Percentiles rank a stretch among this genome's conserved stretches.
phyloP scores from a whole-genome alignment of 805 yeast species.

The Cyberlindnera saturnus region DNA sequence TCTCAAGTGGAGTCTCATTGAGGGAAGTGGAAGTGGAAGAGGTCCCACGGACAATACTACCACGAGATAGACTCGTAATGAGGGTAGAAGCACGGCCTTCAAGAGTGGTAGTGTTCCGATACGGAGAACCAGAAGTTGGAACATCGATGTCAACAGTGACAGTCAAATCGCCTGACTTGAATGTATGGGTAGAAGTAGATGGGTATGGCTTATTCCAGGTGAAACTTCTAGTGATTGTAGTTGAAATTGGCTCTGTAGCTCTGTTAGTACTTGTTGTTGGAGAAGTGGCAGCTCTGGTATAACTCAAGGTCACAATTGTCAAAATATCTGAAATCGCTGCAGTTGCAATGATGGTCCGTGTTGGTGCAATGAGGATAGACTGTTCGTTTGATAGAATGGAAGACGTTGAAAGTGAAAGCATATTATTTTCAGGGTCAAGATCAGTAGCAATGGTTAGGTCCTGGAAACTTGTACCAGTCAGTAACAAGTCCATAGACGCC shows the following conservation, averaged over 20 bases:
- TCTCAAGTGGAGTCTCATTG: too few relatives aligned
- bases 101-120: background rate
- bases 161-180: slow-evolving; percentile 7
- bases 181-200: slow-evolving; percentile 7
- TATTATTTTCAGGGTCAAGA: too few relatives aligned
- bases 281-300: background rate
- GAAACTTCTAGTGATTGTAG: slow-evolving; percentile 3
- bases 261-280: background rate
- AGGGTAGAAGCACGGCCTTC: background rate
- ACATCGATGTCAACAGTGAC: slow-evolving; percentile 9
- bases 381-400: too few relatives aligned
- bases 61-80: background rate
- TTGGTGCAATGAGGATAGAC: too few relatives aligned
- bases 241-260: background rate
- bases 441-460: too few relatives aligned
- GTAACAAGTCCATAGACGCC: too few relatives aligned
- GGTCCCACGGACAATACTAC: background rate
- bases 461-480: too few relatives aligned
- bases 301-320: slow-evolving; percentile 2
- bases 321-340: too few relatives aligned
- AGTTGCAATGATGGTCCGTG: too few relatives aligned
- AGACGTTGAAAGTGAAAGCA: too few relatives aligned
- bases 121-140: slow-evolving; percentile 3
- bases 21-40: background rate
- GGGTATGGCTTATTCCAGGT: slow-evolving; percentile 5